Evolutionary conservation across 305 asterid species (phyloP), one percentile per base, ranked within the genome.

Genomic region (Solanum hybrid): DNA sequence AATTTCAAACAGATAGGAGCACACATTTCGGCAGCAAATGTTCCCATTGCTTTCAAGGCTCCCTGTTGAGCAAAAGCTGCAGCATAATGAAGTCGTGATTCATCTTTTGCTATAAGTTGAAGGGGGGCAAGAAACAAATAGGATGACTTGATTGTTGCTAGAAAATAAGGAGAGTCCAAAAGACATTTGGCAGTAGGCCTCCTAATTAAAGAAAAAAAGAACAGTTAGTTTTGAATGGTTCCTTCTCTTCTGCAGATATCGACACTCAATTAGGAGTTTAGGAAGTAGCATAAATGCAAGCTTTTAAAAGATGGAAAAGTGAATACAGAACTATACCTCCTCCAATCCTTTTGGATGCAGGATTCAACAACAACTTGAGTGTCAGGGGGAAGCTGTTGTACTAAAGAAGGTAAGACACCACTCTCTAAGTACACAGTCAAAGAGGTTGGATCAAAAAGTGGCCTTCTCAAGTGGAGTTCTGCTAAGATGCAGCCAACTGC

Each of bases 91-190:
- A 97, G 98, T 89, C 98, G 98, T 57, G 97, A 93, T 92, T 94
- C 97, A 91, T 95, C 95, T 91, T 92, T 96, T 90, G 98, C 98
- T 81, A 96, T 93, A 92, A 97, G 96, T 92, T 96, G 98, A 92
- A 97, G 97, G 90, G 99, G 93, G 46, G 98, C 98, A 91, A 97
- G 93, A 92, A 96, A 97, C 92, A 94, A 92, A 93, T 97, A 97
- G 73, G 98, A 93, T 85, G 99, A 94, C 94, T 92, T 95, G 90
- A 97, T 93, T 89, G 98, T 94, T 88, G 91, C 92, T 5, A 94
- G 95, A 92, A 96, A 97, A 92, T 94, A 97, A 12, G 99, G 99
- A 91, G 99, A 97, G 90, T 96, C 99, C 96, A 96, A 91, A 92
- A 97, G 97, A 92, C 95, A 94, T 92, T 93, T 95, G 91, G 96